Evolutionary conservation across 495 filamentous ascomycete species (phyloP).

Genomic region (Aspergillus funiculosus): DNA sequence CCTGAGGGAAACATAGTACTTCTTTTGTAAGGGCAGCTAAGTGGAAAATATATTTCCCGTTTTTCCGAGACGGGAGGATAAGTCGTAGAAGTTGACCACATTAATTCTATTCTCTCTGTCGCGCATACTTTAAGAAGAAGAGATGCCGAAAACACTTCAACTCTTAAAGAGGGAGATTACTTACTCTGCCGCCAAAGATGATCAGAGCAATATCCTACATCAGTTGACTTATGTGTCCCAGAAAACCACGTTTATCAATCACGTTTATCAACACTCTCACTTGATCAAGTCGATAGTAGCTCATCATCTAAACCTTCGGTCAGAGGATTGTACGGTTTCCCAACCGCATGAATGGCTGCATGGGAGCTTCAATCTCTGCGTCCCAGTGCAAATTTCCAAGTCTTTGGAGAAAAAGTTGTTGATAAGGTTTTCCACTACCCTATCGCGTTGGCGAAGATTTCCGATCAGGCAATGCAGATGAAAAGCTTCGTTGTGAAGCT

Average conservation of each 20-base stretch:
- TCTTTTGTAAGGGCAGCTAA: too few species aligned
- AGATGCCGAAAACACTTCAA: too few species aligned
- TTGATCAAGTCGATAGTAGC: slow-evolving; percentile 25
- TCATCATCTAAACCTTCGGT: slow-evolving; percentile 23
- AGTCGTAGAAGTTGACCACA: too few species aligned
- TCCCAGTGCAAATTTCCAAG: slow-evolving; percentile 24
- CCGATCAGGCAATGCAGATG: slow-evolving; percentile 31
- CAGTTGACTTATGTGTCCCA: slow-evolving; percentile 16
- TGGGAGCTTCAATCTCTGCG: slow-evolving; percentile 37
- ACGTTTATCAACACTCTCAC: slow-evolving; percentile 4
- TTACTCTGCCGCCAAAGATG: slow-evolving; percentile 14
- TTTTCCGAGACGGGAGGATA: too few species aligned
- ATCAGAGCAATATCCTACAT: slow-evolving; percentile 22
- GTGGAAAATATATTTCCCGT: too few species aligned
- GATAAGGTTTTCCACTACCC: slow-evolving; percentile 34
- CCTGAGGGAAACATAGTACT: too few species aligned
- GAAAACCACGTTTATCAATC: slow-evolving; percentile 16
- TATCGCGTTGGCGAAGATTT: slow-evolving; percentile 31
- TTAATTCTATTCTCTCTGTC: too few species aligned
- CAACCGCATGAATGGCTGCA: slow-evolving; percentile 26
- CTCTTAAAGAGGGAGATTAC: too few species aligned
- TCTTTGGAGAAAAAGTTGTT: slow-evolving; percentile 23
- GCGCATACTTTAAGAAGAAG: too few species aligned
- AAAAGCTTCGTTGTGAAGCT: slow-evolving; percentile 35
- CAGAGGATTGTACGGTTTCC: slow-evolving; percentile 17